These are phyloP conservation scores for Penicillium odoratum DNA, from an alignment of 495 filamentous ascomycete species.

Conservation along the genomic window DNA sequence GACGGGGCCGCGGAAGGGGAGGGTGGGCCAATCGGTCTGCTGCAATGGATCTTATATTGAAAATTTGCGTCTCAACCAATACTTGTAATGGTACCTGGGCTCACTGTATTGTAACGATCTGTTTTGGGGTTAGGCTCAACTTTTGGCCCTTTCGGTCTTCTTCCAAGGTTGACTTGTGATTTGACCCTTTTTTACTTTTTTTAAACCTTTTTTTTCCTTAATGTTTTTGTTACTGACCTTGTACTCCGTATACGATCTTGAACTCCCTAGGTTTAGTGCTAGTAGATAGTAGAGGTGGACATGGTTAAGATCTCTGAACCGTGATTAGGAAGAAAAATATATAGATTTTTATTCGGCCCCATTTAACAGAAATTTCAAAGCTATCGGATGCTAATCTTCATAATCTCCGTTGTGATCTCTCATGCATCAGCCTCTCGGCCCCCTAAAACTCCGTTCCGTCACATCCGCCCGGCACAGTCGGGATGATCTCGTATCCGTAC, in stretches of 20 bases:
- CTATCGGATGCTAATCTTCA: conserved; percentile 8
- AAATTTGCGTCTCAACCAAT: conserved; percentile 18
- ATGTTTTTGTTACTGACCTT: not conserved
- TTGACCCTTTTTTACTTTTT: not conserved
- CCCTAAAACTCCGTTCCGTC: conserved; percentile 35
- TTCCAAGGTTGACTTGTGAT: no score
- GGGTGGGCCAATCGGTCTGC: conserved; percentile 17
- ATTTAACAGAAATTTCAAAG: conserved; percentile 2
- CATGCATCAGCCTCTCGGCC: conserved; percentile 30
- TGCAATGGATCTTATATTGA: conserved; percentile 26
- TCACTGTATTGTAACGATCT: not conserved
- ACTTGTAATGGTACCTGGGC: not conserved
- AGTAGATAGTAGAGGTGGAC: not conserved
- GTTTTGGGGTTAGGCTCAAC: not conserved
- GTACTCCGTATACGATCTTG: not conserved
- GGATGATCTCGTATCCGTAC: conserved; percentile 12
- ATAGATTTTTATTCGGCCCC: not conserved
- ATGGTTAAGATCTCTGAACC: not conserved
- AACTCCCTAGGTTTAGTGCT: conserved; percentile 1
- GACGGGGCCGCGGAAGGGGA: conserved; percentile 18
- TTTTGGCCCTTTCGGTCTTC: not conserved
- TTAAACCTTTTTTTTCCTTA: not conserved
- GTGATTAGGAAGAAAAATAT: not conserved
- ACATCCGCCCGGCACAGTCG: conserved; percentile 33
- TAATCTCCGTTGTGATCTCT: conserved; percentile 29